These are phyloP conservation scores for Melastoma candidum DNA, from an alignment of 441 rosid species.

Conservation along the genomic window DNA sequence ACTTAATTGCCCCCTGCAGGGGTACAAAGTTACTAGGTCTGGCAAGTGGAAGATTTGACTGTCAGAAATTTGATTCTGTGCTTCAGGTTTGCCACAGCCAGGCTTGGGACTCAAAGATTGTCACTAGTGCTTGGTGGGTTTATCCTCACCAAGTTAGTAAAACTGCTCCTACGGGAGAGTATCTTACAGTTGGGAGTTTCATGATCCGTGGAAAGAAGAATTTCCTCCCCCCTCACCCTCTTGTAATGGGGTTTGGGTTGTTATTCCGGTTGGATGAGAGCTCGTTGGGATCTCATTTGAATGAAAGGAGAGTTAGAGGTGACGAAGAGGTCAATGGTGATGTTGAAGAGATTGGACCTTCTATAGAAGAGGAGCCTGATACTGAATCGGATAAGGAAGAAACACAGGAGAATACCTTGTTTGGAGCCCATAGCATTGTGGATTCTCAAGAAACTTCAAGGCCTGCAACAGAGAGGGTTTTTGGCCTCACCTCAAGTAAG, in stretches of 20 bases:
- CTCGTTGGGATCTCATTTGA: constrained; percentile 88
- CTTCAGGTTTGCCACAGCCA: constrained; percentile 93
- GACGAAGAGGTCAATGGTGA: constrained; percentile 79
- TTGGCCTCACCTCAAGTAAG: constrained; percentile 2
- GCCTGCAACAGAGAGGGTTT: constrained; percentile 7
- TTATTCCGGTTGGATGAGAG: constrained; percentile 97
- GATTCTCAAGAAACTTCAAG: constrained; percentile 9
- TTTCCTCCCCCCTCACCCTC: constrained; percentile 96
- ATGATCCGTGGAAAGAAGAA: constrained; percentile 98
- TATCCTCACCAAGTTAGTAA: constrained; percentile 96
- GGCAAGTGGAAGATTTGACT: not conserved
- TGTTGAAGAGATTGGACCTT: constrained; percentile 41
- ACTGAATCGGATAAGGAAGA: constrained; percentile 49
- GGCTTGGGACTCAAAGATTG: constrained; percentile 98
- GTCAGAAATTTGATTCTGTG: constrained; percentile 7
- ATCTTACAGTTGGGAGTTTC: constrained; percentile 97
- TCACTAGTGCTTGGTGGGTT: constrained; percentile 99
- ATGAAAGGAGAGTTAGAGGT: constrained; percentile 94
- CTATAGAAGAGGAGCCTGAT: constrained; percentile 33
- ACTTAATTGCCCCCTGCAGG: not conserved
- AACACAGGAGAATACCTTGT: constrained; percentile 19
- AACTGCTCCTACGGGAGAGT: constrained; percentile 98
- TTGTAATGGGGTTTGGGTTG: constrained; percentile 94
- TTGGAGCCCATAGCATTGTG: constrained; percentile 2
- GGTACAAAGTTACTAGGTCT: constrained; percentile 1